These are phyloP conservation scores for Aspergillus niger DNA, from an alignment of 2,329 filamentous ascomycete genomes.

Conservation along the genomic window DNA sequence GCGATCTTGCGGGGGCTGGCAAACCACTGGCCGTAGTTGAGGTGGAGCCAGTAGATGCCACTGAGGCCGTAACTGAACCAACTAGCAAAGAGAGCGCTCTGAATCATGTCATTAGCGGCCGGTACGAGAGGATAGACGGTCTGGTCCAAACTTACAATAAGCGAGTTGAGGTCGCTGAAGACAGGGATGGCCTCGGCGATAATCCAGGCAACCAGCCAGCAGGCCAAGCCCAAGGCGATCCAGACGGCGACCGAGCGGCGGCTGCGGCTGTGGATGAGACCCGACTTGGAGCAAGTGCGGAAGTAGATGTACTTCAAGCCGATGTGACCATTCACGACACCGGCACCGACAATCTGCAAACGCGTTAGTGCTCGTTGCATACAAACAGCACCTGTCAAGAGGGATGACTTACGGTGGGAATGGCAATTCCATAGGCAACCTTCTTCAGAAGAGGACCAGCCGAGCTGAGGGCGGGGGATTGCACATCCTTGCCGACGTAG, in stretches of 20 bases:
- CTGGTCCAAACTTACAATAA: neutral
- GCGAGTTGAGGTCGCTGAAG: constrained; percentile 58
- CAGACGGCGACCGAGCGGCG: constrained; percentile 56
- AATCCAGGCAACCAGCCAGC: constrained; percentile 64
- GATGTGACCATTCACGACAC: constrained; percentile 68
- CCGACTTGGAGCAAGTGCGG: constrained; percentile 62
- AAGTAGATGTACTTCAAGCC: constrained; percentile 66
- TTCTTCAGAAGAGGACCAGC: constrained; percentile 59
- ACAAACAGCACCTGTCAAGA: too few species aligned
- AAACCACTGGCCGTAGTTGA: constrained; percentile 37
- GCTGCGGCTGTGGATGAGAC: constrained; percentile 52
- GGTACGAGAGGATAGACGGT: neutral
- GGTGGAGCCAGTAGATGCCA: constrained; percentile 39
- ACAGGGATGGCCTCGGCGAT: constrained; percentile 69
- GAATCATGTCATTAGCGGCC: neutral
- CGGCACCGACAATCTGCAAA: constrained; percentile 62
- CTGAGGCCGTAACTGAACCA: constrained; percentile 59
- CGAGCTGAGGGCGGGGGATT: constrained; percentile 66
- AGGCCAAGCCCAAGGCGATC: constrained; percentile 55
- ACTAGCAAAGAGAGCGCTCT: constrained; percentile 59
- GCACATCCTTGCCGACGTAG: constrained; percentile 62
- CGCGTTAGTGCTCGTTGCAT: neutral
- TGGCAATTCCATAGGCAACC: constrained; percentile 66
- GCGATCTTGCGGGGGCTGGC: constrained; percentile 31
- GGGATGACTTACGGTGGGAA: constrained; percentile 53